Percentiles rank a stretch among this genome's conserved stretches.
phyloP scores from a whole-genome alignment of 2,329 filamentous ascomycete species.

The Calonectria henricotiae region DNA sequence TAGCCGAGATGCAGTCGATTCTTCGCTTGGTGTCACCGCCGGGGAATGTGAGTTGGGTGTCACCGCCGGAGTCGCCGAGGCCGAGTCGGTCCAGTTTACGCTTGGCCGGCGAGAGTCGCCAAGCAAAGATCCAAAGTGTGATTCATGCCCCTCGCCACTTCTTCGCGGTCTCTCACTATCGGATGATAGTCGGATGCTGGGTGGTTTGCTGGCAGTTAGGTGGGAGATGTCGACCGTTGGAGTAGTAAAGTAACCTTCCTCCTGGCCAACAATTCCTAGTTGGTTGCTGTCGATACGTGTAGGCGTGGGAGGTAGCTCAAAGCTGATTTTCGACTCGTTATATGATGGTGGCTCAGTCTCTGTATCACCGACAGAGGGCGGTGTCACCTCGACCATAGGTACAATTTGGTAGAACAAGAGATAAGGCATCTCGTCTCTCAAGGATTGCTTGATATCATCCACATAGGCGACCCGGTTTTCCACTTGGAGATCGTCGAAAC shows the following conservation, averaged over 20 bases:
- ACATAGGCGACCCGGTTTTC: constrained; percentile 81
- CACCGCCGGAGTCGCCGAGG: constrained; percentile 58
- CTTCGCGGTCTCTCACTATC: constrained; percentile 69
- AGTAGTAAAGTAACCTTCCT: constrained; percentile 51
- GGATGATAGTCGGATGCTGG: constrained; percentile 71
- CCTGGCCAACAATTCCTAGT: constrained; percentile 39
- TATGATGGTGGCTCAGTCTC: constrained; percentile 74
- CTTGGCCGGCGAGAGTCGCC: constrained; percentile 68
- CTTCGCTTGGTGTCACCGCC: constrained; percentile 67
- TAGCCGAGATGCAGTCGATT: constrained; percentile 69
- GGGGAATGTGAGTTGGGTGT: constrained; percentile 59
- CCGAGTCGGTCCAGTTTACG: constrained; percentile 66
- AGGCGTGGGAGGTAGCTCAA: constrained; percentile 56
- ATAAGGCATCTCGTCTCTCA: constrained; percentile 93
- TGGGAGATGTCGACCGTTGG: constrained; percentile 45
- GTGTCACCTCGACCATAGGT: constrained; percentile 81
- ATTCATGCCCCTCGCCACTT: constrained; percentile 59
- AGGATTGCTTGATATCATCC: constrained; percentile 82
- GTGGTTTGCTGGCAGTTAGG: constrained; percentile 58
- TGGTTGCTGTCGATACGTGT: constrained; percentile 41
- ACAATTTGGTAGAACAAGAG: constrained; percentile 96
- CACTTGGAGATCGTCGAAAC: constrained; percentile 87
- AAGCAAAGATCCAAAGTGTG: constrained; percentile 55
- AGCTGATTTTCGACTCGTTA: constrained; percentile 66
- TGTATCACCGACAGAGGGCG: constrained; percentile 65